Base-by-base conservation (phyloP, 208 protist species). In the Leptomonas pyrrhocoris region DNA sequence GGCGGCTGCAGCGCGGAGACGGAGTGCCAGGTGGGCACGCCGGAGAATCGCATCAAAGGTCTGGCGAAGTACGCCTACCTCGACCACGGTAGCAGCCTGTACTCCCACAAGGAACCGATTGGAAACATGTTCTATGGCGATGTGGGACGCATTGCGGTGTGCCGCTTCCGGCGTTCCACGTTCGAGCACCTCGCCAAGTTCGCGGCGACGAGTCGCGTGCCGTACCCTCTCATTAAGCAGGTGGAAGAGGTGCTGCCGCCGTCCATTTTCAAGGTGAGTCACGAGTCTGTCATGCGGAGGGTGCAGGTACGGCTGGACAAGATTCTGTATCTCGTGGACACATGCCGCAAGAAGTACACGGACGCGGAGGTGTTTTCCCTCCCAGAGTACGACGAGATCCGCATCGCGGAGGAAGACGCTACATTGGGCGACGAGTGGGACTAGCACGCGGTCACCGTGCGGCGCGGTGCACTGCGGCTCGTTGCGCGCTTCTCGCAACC, bases 41-140 rank as follows among this genome's bases (percentile, higher is more conserved):
- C 79, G 36, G 55, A 61, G 23, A 46, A 61, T 15, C 88, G 85
- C 42, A 84, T 80, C 30, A 80, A 75, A 42, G 88, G 88, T 15
- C 63, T 92, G 11, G 86, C 89, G 40, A 91, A 89, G 56, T 95
- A 90, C 72, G 90, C 90, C 18, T 95, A 88, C 78, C 16, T 95
- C 19, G 90, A 95, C 43, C 90, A 95, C 55, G 90, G 90, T 21
- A 93, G 86, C 60, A 92, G 86, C 58, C 80, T 95, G 6, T 89
- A 95, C 64, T 92, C 90, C 11, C 85, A 90, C 75, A 89, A 84
- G 69, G 86, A 95, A 57, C 76, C 79, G n/a, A 31, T 73, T 13
- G 81, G 66, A 5, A 93, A 84, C 45, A 75, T 79, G 15, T 95
- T 95, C 69, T 85, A 80, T 59, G 90, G 90, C 2, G 64, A 85